These are phyloP conservation scores for Plasmopara muralis DNA, from an alignment of 352 stramenopile species.

Conservation along the genomic window DNA sequence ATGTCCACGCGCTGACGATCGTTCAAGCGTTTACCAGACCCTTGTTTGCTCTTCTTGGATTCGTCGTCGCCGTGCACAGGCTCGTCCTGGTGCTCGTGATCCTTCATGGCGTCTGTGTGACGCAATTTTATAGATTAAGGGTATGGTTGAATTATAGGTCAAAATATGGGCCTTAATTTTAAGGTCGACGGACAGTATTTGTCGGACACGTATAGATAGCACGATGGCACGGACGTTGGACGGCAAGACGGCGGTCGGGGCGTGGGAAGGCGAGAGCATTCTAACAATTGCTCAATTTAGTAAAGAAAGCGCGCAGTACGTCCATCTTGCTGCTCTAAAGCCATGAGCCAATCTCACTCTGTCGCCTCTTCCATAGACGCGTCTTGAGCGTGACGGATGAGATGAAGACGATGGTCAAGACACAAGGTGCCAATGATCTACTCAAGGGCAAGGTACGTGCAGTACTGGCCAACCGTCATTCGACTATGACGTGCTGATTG, in stretches of 20 bases:
- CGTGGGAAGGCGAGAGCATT: conserved; percentile 70
- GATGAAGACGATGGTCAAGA: conserved; percentile 80
- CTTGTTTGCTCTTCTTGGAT: conserved; percentile 60
- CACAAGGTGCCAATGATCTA: conserved; percentile 58
- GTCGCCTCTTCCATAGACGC: conserved; percentile 25
- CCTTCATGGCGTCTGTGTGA: conserved; percentile 11
- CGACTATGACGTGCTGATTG: background rate
- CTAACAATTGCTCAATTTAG: conserved; percentile 76
- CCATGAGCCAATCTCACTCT: conserved; percentile 1
- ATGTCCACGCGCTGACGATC: conserved; percentile 80
- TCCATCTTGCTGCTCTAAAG: background rate
- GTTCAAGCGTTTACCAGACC: conserved; percentile 65
- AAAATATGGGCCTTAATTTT: background rate
- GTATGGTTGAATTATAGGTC: background rate
- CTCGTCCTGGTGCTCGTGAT: conserved; percentile 10
- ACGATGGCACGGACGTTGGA: conserved; percentile 37
- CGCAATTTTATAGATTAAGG: background rate
- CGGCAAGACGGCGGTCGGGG: conserved; percentile 43
- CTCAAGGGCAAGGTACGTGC: conserved; percentile 69
- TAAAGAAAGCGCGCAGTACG: conserved; percentile 62
- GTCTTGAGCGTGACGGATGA: conserved; percentile 70
- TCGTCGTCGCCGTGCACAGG: conserved; percentile 1
- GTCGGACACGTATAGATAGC: background rate
- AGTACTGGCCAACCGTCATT: background rate
- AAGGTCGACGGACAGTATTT: too few species aligned